These are phyloP conservation scores for Sambucus nigra DNA, from an alignment of 129 eudicot species.

Conservation along the genomic window DNA sequence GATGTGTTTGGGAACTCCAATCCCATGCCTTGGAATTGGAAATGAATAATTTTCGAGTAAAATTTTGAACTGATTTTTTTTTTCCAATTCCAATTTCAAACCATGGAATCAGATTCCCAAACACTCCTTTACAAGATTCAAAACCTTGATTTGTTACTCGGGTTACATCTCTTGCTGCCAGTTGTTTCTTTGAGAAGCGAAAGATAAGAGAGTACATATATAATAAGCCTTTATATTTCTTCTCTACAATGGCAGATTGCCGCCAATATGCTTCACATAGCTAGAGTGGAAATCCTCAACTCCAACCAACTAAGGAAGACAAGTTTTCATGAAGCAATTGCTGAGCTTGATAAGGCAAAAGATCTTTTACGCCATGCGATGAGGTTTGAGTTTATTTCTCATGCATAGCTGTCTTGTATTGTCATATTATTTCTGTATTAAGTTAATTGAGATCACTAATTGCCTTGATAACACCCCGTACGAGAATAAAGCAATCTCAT, in stretches of 20 bases:
- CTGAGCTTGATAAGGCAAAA: conserved; percentile 51
- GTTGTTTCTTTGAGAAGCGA: not conserved
- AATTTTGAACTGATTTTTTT: no score
- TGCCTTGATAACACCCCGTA: no score
- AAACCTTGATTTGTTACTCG: no score
- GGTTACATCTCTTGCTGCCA: no score
- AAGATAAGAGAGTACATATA: not conserved
- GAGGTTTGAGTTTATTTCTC: conserved; percentile 36
- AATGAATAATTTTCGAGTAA: no score
- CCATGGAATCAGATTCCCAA: no score
- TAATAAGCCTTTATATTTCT: conserved; percentile 6
- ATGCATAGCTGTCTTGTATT: not conserved
- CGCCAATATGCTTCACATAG: conserved; percentile 64
- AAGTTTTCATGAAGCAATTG: conserved; percentile 31
- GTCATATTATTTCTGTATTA: not conserved
- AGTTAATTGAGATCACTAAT: no score
- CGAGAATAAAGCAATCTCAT: no score
- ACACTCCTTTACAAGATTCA: no score
- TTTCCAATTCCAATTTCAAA: no score
- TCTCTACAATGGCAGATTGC: conserved; percentile 35
- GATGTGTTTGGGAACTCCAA: no score
- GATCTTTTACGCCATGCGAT: conserved; percentile 38
- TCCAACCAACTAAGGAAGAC: conserved; percentile 24
- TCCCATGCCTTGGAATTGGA: no score
- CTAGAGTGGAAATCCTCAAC: conserved; percentile 50